Base-by-base conservation (phyloP, 1,284 basidiomycete genomes). In the Sphaerobolus stellatus region DNA sequence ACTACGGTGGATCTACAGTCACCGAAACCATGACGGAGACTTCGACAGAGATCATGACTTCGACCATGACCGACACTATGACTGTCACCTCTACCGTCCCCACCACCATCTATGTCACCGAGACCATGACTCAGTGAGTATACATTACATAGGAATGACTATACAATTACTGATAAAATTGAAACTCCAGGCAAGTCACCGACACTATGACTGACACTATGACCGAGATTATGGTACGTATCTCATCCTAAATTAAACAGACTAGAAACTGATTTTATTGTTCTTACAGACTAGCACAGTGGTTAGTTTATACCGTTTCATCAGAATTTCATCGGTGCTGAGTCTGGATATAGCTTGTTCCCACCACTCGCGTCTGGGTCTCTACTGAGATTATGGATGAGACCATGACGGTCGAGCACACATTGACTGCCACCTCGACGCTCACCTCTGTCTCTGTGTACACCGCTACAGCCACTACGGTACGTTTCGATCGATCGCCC, bases 341-440 rank as follows among this genome's bases (percentile, higher is more conserved):
- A 14, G 38, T 29, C 31, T 48, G 28, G 31, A 27, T 43, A 14
- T 36, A 51, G 65, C 68, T 80, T 29, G 71, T 81, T 31, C 82
- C 82, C 47, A 86, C 84, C 30, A 86, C 84, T 18, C 75, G 77
- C 45, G 75, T 84, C 44, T 85, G 77, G 76, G 75, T 83, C 20
- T 85, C 83, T 11, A 86, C 84, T 20, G 78, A 85, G 67, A 71
- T 79, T 64, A 75, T 83, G 61, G 81, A 86, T 71, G 69, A 75
- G 51, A 85, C 83, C 55, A 68, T 77, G 68, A 76, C 71, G 18
- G 36, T 78, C 54, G 76, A 81, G 59, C 78, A 84, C 67, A 84
- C 81, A 33, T 68, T 82, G 61, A 85, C 82, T 58, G 79, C 79
- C 14, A 84, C 82, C 45, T 76, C 82, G 70, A 82, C 78, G 4